These are phyloP conservation scores for Sungouiella blattae DNA, from an alignment of 805 yeast genomes.

Conservation along the genomic window DNA sequence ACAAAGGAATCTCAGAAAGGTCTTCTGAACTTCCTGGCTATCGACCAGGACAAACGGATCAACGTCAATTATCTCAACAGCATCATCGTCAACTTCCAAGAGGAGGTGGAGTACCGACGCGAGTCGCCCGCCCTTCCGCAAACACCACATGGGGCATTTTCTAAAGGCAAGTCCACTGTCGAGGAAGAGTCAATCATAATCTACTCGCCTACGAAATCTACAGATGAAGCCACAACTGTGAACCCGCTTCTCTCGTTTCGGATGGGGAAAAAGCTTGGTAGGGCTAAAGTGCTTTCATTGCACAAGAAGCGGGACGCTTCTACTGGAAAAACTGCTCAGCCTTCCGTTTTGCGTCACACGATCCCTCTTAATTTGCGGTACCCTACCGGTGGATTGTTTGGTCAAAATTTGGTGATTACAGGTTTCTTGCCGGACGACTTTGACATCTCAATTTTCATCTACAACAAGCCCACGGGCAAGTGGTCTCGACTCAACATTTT, in stretches of 20 bases:
- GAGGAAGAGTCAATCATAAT: constrained; percentile 28
- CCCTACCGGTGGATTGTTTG: constrained; percentile 64
- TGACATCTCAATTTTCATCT: constrained; percentile 47
- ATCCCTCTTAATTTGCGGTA: constrained; percentile 47
- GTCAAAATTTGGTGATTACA: constrained; percentile 58
- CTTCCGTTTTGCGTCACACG: constrained; percentile 20
- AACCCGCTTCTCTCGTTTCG: constrained; percentile 37
- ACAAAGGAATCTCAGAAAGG: constrained; percentile 12
- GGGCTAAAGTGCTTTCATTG: constrained; percentile 29
- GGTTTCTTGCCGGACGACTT: constrained; percentile 53
- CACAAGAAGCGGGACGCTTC: constrained; percentile 20
- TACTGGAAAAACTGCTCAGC: background rate
- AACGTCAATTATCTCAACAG: constrained; percentile 32
- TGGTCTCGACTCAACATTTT: constrained; percentile 63
- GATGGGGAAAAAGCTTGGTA: constrained; percentile 29
- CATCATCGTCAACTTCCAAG: constrained; percentile 30
- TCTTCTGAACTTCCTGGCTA: constrained; percentile 7
- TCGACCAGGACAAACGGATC: constrained; percentile 18
- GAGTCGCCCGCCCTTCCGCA: background rate
- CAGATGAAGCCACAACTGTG: constrained; percentile 6
- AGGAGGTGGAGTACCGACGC: constrained; percentile 19
- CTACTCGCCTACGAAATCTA: constrained; percentile 27
- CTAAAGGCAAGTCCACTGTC: background rate
- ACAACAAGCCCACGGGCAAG: constrained; percentile 50
- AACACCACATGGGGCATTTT: background rate